These are phyloP conservation scores for Alternaria metachromatica DNA, from an alignment of 2,329 filamentous ascomycete genomes.

Conservation along the genomic window DNA sequence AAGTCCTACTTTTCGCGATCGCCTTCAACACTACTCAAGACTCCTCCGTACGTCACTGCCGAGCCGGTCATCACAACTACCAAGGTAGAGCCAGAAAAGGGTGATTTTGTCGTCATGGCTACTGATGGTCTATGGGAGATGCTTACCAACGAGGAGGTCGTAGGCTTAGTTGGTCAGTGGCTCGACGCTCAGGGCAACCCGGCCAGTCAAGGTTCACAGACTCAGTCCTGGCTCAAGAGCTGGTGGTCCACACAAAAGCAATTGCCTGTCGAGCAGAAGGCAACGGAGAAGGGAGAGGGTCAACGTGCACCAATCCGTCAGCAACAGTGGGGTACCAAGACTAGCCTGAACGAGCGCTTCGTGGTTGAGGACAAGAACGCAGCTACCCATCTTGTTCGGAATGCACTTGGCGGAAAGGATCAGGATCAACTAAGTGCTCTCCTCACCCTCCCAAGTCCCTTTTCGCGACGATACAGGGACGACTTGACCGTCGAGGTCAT, in stretches of 20 bases:
- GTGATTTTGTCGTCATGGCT: constrained; percentile 95
- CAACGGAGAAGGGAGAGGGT: constrained; percentile 63
- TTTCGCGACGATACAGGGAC: constrained; percentile 90
- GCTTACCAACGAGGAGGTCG: constrained; percentile 97
- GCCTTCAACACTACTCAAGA: constrained; percentile 78
- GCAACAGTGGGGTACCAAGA: constrained; percentile 86
- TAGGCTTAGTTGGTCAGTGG: constrained; percentile 96
- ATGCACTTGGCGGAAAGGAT: constrained; percentile 92
- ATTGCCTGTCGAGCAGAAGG: constrained; percentile 77
- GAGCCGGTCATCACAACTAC: constrained; percentile 95
- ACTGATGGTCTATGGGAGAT: constrained; percentile 99
- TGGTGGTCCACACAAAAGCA: constrained; percentile 67
- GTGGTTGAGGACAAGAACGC: constrained; percentile 95
- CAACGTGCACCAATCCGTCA: constrained; percentile 88
- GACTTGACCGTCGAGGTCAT: constrained; percentile 98
- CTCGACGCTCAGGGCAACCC: constrained; percentile 74
- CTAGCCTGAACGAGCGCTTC: constrained; percentile 78
- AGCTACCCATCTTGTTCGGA: constrained; percentile 92
- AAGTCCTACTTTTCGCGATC: constrained; percentile 85
- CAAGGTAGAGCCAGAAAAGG: constrained; percentile 84
- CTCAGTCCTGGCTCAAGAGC: constrained; percentile 70
- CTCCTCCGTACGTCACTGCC: constrained; percentile 95
- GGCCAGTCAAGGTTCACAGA: constrained; percentile 44
- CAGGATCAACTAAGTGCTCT: constrained; percentile 92
- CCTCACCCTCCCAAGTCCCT: constrained; percentile 88